Conservation (phyloP, 192 early-diverging fungal species). For the Chytriomyces sp. region DNA sequence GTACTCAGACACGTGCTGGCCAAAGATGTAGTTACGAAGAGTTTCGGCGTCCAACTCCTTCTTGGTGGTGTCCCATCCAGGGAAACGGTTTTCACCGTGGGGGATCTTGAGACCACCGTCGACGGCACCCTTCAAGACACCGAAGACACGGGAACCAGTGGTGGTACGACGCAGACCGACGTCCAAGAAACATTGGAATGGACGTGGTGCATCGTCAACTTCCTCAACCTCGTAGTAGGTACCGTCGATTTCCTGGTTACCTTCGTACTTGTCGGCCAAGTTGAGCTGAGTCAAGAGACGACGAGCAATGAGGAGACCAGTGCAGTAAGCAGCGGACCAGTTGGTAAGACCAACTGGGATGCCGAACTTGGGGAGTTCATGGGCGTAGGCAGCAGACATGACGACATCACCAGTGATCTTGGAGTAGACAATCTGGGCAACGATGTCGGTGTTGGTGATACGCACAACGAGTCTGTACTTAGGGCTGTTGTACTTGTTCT, state of each 20-base stretch:
- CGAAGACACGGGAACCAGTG: conserved; percentile 97
- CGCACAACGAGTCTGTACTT: conserved; percentile 99
- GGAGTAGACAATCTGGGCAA: conserved; percentile 97
- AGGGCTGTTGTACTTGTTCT: conserved; percentile 99
- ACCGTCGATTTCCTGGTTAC: conserved; percentile 90
- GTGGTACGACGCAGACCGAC: conserved; percentile 96
- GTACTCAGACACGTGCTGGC: conserved; percentile 97
- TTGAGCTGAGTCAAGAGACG: conserved; percentile 94
- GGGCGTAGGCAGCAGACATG: conserved; percentile 92
- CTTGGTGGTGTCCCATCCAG: conserved; percentile 86
- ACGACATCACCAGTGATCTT: conserved; percentile 98
- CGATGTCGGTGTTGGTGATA: conserved; percentile 97
- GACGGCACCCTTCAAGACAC: conserved; percentile 97
- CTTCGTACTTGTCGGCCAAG: conserved; percentile 95
- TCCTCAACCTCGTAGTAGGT: conserved; percentile 85
- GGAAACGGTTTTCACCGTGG: conserved; percentile 96
- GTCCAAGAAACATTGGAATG: conserved; percentile 98
- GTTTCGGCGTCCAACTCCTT: conserved; percentile 93
- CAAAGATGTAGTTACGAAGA: conserved; percentile 96
- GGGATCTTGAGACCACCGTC: conserved; percentile 98
- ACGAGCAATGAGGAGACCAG: conserved; percentile 95
- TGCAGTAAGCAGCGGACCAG: conserved; percentile 99
- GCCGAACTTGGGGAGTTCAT: conserved; percentile 95
- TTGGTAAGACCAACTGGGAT: conserved; percentile 99
- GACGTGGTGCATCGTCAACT: conserved; percentile 85